A percentile compares a stretch with the other conserved stretches of the same genome.
Evolutionary conservation across 108 stramenopile species (phyloP).

Genomic region (Skeletonema menzelii): DNA sequence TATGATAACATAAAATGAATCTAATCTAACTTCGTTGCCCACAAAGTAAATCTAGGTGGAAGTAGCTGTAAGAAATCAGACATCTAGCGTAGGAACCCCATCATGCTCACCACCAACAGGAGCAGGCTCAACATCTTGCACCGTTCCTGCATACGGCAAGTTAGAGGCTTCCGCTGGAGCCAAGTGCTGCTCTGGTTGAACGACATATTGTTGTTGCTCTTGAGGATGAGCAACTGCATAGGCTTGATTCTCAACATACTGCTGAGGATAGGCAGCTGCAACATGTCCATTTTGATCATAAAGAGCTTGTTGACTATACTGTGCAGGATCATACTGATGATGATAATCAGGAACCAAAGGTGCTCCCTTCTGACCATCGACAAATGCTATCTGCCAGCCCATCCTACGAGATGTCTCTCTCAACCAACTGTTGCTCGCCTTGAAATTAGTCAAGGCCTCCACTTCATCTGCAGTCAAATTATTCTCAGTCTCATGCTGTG

Average conservation of each 20-base stretch:
- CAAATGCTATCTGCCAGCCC: conserved; percentile 1
- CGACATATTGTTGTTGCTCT: background rate
- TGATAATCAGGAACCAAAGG: background rate
- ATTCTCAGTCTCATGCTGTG: background rate
- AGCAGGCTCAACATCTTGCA: background rate
- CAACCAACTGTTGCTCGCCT: conserved; percentile 1
- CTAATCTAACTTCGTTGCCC: background rate
- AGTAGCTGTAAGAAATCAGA: background rate
- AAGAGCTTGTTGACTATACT: too few relatives aligned
- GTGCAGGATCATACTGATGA: background rate
- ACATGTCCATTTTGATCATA: background rate
- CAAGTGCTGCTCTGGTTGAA: background rate
- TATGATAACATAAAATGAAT: background rate
- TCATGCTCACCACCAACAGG: background rate
- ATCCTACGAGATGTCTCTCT: background rate
- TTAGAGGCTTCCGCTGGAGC: background rate
- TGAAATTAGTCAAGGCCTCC: background rate
- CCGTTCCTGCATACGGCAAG: background rate
- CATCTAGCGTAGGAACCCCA: background rate
- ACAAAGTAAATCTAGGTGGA: background rate
- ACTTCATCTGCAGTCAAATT: conserved; percentile 1
- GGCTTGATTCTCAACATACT: background rate
- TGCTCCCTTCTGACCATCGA: background rate
- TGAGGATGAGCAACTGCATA: background rate
- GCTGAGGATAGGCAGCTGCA: background rate